Base-by-base conservation (phyloP, 2,329 filamentous ascomycete species). In the Arthrobotrys conoides region DNA sequence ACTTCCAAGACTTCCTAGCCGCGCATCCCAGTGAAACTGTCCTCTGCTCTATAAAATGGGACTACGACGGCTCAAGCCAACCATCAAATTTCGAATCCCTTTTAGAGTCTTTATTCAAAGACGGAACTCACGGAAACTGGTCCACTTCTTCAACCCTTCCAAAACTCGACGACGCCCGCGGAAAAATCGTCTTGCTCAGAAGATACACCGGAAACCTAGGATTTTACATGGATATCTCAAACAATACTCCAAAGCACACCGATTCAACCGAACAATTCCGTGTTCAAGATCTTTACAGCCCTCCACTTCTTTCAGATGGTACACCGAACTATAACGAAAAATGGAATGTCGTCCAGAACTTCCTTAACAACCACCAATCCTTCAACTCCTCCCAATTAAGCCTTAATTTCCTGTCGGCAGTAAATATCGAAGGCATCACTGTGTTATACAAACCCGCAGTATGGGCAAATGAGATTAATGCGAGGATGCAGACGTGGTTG, bases 31-130 rank as follows among this genome's bases (percentile, higher is more conserved):
- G 1, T 2, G 67, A 71, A 44, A 64, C 67, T 10, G 48, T 71
- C 12, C 55, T 71, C 14, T 71, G 67, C 20, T 71, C 67, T 27
- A 57, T 71, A 5, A 71, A 71, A 71, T 71, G 67, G 67, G 67
- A 71, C 9, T 71, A 51, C 44, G 44, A 30, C 67, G 53, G 55
- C 30, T 16, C 57, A 8, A 27, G 41, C 0, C 67, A 71, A 53
- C 67, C 67, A 20, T 16, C 55, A 5, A 44, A 71, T 53, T 71
- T 71, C 20, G 67, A 71, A 64, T 20, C 53, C 12, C 48, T 24
- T 27, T 44, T 71, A 3, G 33, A 20, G 20, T n/a, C 41, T 18
- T 44, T 51, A 8, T 71, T 63, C 14, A 53, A 30, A 3, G 67
- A 71, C 12, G 55, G 67, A 3, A 6, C 5, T 3, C 44, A 71